Evolutionary conservation across 2,329 filamentous ascomycete species (phyloP).

Genomic region (Neurospora sp.): DNA sequence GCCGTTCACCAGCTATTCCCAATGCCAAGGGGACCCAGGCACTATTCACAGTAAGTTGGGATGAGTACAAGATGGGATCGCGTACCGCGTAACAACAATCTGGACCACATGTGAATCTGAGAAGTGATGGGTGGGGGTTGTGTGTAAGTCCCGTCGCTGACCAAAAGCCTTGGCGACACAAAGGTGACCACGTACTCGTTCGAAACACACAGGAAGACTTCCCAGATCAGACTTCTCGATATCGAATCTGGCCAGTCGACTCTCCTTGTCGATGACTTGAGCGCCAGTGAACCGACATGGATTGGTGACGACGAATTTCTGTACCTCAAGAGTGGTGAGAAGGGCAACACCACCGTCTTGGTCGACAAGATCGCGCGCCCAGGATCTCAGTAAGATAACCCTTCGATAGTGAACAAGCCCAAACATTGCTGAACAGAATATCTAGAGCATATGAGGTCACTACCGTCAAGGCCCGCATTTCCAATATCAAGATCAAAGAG

Average conservation of each 20-base stretch:
- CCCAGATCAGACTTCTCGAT: conserved; percentile 60
- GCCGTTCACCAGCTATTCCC: conserved; percentile 60
- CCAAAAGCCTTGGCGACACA: background rate
- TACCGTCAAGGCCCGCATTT: conserved; percentile 41
- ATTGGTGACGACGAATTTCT: conserved; percentile 55
- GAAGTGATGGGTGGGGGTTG: background rate
- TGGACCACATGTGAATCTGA: background rate
- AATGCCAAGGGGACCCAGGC: conserved; percentile 55
- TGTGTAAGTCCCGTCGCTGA: background rate
- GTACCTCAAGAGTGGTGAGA: conserved; percentile 40
- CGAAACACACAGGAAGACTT: conserved; percentile 56
- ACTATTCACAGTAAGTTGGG: conserved; percentile 47
- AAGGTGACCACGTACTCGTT: conserved; percentile 71
- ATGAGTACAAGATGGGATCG: conserved; percentile 21
- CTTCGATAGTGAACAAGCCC: background rate
- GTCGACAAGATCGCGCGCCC: conserved; percentile 28
- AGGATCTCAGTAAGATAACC: conserved; percentile 27
- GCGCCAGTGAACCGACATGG: conserved; percentile 66
- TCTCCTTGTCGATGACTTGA: conserved; percentile 53
- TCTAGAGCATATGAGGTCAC: conserved; percentile 35
- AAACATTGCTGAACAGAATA: background rate
- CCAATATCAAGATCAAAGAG: conserved; percentile 48
- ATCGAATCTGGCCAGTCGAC: conserved; percentile 55
- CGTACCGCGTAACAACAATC: background rate
- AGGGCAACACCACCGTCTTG: conserved; percentile 37